Evolutionary conservation across 176 grass and related monocot species (phyloP).

Genomic region (Musa schizocarpa): DNA sequence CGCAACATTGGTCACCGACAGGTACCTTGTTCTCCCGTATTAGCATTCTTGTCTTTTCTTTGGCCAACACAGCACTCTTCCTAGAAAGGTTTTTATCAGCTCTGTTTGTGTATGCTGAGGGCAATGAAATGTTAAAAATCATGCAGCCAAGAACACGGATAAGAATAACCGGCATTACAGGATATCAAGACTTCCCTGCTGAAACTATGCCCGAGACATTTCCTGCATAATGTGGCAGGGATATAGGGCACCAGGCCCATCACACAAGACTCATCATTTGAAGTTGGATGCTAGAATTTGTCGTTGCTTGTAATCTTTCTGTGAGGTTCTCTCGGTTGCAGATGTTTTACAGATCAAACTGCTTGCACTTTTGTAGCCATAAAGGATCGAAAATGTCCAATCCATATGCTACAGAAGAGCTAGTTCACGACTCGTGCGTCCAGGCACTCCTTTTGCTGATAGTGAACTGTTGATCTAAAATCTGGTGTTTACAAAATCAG

Average conservation of each 20-base stretch:
- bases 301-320: background rate
- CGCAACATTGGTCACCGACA: slow-evolving; percentile 82
- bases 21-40: slow-evolving; percentile 29
- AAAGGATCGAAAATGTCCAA: too few relatives aligned
- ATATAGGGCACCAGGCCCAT: background rate
- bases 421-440: too few relatives aligned
- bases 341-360: too few relatives aligned
- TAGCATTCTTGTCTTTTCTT: too few relatives aligned
- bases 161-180: slow-evolving; percentile 80
- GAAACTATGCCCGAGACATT: slow-evolving; percentile 43
- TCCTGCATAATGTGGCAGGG: slow-evolving; percentile 34
- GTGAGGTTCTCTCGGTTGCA: background rate
- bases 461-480: too few relatives aligned
- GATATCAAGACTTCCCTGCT: slow-evolving; percentile 78
- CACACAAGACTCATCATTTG: background rate
- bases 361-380: too few relatives aligned
- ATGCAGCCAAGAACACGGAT: slow-evolving; percentile 81
- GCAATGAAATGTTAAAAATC: background rate
- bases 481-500: too few relatives aligned
- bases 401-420: too few relatives aligned
- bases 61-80: background rate
- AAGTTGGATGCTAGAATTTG: background rate
- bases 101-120: background rate
- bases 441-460: too few relatives aligned
- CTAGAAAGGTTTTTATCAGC: background rate